phyloP scores from a whole-genome alignment of 2,329 filamentous ascomycete genomes.

The Fusarium proliferatum region DNA sequence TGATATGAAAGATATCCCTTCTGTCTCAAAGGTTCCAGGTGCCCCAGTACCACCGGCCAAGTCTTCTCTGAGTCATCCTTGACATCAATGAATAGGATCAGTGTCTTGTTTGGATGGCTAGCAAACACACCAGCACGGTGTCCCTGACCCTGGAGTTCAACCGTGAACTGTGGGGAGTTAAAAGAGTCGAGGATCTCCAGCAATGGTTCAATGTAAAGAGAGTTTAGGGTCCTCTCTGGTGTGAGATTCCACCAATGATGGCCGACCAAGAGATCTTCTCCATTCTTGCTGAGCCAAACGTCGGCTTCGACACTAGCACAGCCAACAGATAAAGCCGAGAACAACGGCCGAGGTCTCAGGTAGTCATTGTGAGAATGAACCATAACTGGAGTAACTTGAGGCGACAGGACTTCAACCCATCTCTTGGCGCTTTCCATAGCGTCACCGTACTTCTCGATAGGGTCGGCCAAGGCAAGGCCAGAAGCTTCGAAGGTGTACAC shows the following conservation, averaged over 20 bases:
- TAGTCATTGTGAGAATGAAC: slow-evolving; percentile 77
- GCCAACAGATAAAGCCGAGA: slow-evolving; percentile 68
- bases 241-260: slow-evolving; percentile 63
- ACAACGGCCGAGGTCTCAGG: slow-evolving; percentile 70
- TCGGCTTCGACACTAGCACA: slow-evolving; percentile 75
- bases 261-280: slow-evolving; percentile 67
- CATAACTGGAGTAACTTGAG: slow-evolving; percentile 33
- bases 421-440: slow-evolving; percentile 18
- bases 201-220: slow-evolving; percentile 73
- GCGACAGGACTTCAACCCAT: slow-evolving; percentile 33
- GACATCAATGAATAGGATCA: slow-evolving; percentile 75
- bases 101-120: slow-evolving; percentile 60
- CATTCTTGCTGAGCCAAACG: slow-evolving; percentile 66
- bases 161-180: not conserved
- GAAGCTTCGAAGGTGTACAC: slow-evolving; percentile 31
- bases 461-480: slow-evolving; percentile 19
- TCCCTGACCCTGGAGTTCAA: not conserved
- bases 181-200: slow-evolving; percentile 64
- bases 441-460: slow-evolving; percentile 18
- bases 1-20: slow-evolving; percentile 66
- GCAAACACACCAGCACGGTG: slow-evolving; percentile 64
- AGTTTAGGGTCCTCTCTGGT: slow-evolving; percentile 66
- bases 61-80: slow-evolving; percentile 59
- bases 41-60: slow-evolving; percentile 43
- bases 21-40: slow-evolving; percentile 67